Evolutionary conservation across 2,329 filamentous ascomycete species (phyloP), one percentile per base, ranked within the genome.

Genomic region (Aspergillus felis): DNA sequence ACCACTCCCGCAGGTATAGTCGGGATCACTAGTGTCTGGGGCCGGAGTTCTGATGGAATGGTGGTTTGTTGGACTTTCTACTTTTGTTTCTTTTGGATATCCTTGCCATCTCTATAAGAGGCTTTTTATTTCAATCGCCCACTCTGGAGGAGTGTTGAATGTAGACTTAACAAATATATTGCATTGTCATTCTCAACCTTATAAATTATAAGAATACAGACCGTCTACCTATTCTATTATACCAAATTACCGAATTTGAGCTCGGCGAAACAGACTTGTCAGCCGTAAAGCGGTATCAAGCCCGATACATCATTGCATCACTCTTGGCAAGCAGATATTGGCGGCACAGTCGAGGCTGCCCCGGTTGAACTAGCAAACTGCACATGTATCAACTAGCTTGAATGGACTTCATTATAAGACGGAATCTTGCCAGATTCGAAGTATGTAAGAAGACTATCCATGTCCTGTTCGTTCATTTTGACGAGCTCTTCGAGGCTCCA

Each of bases 401-500:
- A 55, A 38, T 74, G 71, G 42, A 78, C 66, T 53, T 74, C 66
- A 35, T 72, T 64, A 22, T 76, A 68, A 6, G 66, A 65, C 1
- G 77, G 77, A 22, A 79, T 70, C 7, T 68, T 67, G 25, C 71
- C 72, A 22, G 69, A 64, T 35, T 70, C 75, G 64, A 95, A 97
- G 71, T 87, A 92, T n/a, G 81, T 79, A 41, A 97, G 77, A n/a
- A 97, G 78, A 55, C 82, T 83, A 55, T 90, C 86, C 89, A 97
- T 96, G 67, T 92, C 92, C 66, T 88, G 84, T 52, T 94, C 90
- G 22, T 84, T 85, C 82, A 97, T 86, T 35, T 84, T 83, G 64
- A 91, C 92, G 64, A 97, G 84, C 61, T 97, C 89, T 60, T 95
- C 88, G 72, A 95, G 85, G 54, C 82, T 87, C 81, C 93, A 97